Base-by-base conservation (phyloP, 2,329 filamentous ascomycete genomes). In the Hypoxylon sp. region DNA sequence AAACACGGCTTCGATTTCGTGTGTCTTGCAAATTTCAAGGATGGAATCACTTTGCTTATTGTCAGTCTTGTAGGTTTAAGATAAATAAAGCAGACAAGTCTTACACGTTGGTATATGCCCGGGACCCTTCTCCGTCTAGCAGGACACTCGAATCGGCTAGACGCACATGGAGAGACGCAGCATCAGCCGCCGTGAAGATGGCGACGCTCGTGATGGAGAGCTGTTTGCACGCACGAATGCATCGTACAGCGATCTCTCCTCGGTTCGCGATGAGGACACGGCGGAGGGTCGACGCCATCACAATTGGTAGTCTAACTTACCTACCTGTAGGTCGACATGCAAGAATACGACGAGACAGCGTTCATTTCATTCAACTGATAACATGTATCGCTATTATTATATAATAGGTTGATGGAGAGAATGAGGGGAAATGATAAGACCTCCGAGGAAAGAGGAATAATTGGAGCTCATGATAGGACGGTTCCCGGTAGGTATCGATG, bases 1-100 rank as follows among this genome's bases (percentile, higher is more conserved):
- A 43, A 88, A 83, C 13, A 89, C 80, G 3, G 83, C 83, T 60
- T 88, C 76, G 7, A 73, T 80, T 2, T 73, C 64, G 17, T 79
- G 73, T 4, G 76, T 65, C 43, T 78, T 8, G 40, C 56, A 60
- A 31, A 67, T 60, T 0, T 41, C 23, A 2, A 69, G 47, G 8
- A 69, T 65, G 10, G 35, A 20, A 29, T 60, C 57, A 13, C 62
- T 64, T 15, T 9, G 7, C 3, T 17, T 2, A 21, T 3, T 6
- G 11, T 59, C 45, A 59, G 55, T 35, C 9, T 18, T 10, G 17
- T 4, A 3, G n/a, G 9, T 2, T n/a, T 24, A 18, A 3, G 4
- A 41, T 23, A 11, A 24, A 7, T 8, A 17, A 4, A 20, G 10
- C n/a, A 15, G 26, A 7, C 9, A 23, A 10, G 8, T 20, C 33